phyloP scores from a whole-genome alignment of 176 grass and related monocot genomes.

The Bromus sterilis region DNA sequence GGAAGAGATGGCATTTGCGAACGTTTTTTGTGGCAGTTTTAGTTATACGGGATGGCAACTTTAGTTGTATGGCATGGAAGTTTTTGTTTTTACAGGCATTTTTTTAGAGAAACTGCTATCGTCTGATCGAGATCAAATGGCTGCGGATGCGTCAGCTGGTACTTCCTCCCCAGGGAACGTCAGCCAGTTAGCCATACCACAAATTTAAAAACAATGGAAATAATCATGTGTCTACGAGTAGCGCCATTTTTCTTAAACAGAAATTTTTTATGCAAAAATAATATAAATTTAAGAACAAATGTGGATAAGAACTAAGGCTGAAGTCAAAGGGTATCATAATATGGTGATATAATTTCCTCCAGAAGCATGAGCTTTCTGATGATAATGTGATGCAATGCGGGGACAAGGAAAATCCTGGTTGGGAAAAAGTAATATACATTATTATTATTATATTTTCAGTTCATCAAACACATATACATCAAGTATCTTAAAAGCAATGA shows the following conservation, averaged over 20 bases:
- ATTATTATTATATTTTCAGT: background rate
- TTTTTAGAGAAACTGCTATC: too few species aligned
- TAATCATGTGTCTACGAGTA: conserved; percentile 1
- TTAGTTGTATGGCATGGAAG: too few species aligned
- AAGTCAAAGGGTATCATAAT: background rate
- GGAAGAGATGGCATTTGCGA: too few species aligned
- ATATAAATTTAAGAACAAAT: background rate
- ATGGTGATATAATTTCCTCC: background rate
- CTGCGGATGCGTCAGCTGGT: too few species aligned
- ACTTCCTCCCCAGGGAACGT: too few species aligned
- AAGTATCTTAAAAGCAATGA: background rate
- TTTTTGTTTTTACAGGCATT: too few species aligned
- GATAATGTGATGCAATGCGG: background rate
- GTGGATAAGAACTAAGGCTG: background rate
- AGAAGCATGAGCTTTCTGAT: background rate
- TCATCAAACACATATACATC: background rate
- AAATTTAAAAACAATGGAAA: too few species aligned
- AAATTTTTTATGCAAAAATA: background rate
- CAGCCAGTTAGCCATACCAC: too few species aligned
- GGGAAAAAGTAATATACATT: background rate
- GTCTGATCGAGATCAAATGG: too few species aligned
- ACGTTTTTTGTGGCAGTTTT: too few species aligned
- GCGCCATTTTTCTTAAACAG: background rate
- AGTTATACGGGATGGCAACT: too few species aligned
- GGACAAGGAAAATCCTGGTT: background rate